Conservation (phyloP, 2,329 filamentous ascomycete species). For the Elsinoe arachidis region DNA sequence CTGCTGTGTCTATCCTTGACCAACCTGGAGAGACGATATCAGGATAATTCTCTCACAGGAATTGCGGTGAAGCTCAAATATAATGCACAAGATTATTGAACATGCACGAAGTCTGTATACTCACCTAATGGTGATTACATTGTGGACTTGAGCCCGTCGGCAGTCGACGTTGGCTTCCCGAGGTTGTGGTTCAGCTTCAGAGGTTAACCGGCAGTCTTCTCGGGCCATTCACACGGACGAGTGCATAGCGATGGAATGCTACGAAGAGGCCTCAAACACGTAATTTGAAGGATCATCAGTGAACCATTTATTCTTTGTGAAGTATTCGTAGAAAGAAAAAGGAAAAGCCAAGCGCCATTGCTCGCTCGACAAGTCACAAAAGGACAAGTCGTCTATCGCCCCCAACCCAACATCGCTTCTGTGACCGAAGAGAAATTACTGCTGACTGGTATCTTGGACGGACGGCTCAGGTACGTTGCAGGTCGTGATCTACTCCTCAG, state of each 20-base stretch:
- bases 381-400: constrained; percentile 10
- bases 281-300: background rate
- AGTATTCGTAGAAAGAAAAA: constrained; percentile 13
- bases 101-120: background rate
- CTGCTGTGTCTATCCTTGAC: background rate
- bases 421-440: constrained; percentile 12
- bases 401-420: constrained; percentile 13
- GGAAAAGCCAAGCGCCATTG: constrained; percentile 14
- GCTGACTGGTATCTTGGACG: constrained; percentile 7
- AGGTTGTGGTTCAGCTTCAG: background rate
- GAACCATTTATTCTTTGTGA: constrained; percentile 9
- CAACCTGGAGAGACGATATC: background rate
- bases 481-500: constrained; percentile 52
- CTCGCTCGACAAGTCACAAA: constrained; percentile 11
- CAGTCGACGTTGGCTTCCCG: constrained; percentile 5
- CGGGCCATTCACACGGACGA: background rate
- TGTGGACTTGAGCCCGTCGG: background rate
- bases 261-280: too few species aligned
- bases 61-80: too few species aligned
- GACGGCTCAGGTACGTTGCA: background rate
- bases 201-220: background rate
- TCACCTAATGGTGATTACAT: background rate
- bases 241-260: background rate
- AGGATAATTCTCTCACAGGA: too few species aligned
- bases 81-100: too few species aligned